Base-by-base conservation (phyloP, 2,329 filamentous ascomycete genomes). In the Camillea tinctor region DNA sequence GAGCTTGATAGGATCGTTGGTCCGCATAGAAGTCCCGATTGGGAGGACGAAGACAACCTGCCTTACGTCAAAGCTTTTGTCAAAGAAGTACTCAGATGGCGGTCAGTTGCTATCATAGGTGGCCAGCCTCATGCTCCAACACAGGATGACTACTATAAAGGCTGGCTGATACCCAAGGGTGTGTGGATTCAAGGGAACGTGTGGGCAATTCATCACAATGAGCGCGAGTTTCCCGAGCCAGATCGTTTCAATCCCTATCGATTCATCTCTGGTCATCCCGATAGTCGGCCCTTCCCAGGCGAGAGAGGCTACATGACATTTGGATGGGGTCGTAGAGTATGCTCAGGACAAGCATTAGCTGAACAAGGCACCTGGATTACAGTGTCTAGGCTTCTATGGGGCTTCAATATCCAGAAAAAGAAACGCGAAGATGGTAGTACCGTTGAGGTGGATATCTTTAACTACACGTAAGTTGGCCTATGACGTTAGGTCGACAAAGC, bases 351-450 rank as follows among this genome's bases (percentile, higher is more conserved):
- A 67, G 80, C 77, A 2, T 73, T 88, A 19, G 84, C 84, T 1
- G 84, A 88, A 70, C 82, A 86, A 66, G 83, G 84, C 5, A 83
- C 83, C 0, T 87, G 83, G 77, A 80, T 87, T 66, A 84, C 81
- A 0, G 76, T 87, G 51, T 81, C 82, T 8, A 74, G 84, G 15
- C 66, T 87, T 24, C 73, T 88, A 6, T 87, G 85, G 83, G 84
- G 77, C 0, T 88, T 86, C 66, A 75, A 77, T 57, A 80, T 86
- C 13, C 69, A 74, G 60, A 76, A 73, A 63, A 73, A 75, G 59
- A 69, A 58, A 58, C 73, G 74, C 24, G 50, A 70, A 1, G 60
- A 72, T 26, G 82, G 82, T 0, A 77, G 76, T 22, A 74, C 78
- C 19, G 75, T 83, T 19, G 77, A 80, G 1, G 81, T 86, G 48